Base-by-base conservation (phyloP, 2,329 filamentous ascomycete genomes). In the Penicillium sclerotiorum region DNA sequence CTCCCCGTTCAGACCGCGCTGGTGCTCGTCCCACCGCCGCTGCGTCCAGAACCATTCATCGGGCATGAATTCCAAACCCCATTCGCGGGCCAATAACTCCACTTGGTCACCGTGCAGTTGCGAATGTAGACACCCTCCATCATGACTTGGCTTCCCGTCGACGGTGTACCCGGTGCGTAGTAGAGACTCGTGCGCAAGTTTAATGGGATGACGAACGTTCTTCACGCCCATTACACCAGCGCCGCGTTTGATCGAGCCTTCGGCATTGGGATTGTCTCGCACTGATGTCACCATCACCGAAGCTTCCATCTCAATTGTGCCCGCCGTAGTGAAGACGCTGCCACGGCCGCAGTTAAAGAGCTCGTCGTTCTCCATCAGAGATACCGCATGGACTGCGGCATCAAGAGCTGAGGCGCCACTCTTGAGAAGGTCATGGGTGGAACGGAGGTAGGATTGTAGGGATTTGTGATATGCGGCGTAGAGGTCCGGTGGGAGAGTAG, bases 261-360 rank as follows among this genome's bases (percentile, higher is more conserved):
- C 53, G 1, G 45, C 38, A 6, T 47, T 45, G 27, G 30, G 7
- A 22, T 55, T 45, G 33, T 38, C 33, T 5, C 54, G 53, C 1
- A 71, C 49, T 1, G 67, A 69, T 2, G 87, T 88, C 0, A 95
- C 88, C 90, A 95, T 95, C 44, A 95, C 82, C 8, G 85, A 89
- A 1, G 89, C 89, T 72, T 96, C 91, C 53, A 95, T 84, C 73
- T 96, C 89, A 67, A 92, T 91, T 55, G 85, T 81, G 15, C 91
- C 92, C 57, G 87, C 85, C 43, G 86, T 83, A 0, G 90, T 95
- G 70, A 95, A 96, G 17, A 95, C 90, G 43, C 90, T 89, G 45
- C 92, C 92, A 61, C 85, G 86, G 7, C 85, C 90, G 49, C 85
- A 85, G 73, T 96, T 96, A 80, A 94, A 95, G 4, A 95, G 81